Percentiles rank a stretch among this genome's conserved stretches.
Conservation (phyloP, 768 basidiomycete species). For the Mrakia frigida region DNA sequence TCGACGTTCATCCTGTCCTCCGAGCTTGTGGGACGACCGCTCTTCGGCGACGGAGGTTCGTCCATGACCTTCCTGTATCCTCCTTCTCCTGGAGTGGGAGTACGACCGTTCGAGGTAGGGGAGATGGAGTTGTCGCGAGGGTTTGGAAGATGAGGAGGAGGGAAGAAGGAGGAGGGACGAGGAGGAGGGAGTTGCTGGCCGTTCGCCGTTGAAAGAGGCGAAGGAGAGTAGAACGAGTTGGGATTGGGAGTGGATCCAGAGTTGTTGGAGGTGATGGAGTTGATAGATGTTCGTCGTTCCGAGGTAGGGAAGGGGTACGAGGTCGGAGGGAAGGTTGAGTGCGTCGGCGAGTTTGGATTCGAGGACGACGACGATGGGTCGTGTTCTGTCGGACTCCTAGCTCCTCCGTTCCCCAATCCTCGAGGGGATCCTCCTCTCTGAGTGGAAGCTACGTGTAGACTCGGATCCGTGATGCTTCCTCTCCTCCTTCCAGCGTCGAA, state of each 20-base stretch:
- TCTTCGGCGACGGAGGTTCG: not conserved
- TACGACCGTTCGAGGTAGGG: not conserved
- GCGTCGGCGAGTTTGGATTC: not conserved
- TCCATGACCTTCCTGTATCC: not conserved
- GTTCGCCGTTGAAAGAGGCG: not conserved
- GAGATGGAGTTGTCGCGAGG: not conserved
- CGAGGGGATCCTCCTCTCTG: not conserved
- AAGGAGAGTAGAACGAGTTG: slow-evolving; percentile 1
- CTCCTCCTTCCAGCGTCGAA: not conserved
- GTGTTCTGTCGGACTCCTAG: not conserved
- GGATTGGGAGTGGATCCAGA: not conserved
- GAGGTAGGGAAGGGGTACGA: slow-evolving; percentile 9
- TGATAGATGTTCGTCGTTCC: slow-evolving; percentile 13
- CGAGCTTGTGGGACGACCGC: not conserved
- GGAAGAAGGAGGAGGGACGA: not conserved
- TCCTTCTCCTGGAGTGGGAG: not conserved
- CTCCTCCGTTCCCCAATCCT: not conserved
- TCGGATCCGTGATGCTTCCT: not conserved
- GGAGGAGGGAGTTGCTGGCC: not conserved
- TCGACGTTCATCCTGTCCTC: slow-evolving; percentile 10
- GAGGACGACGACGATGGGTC: not conserved
- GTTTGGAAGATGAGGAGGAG: not conserved
- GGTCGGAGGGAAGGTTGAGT: not conserved
- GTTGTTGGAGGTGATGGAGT: slow-evolving; percentile 13
- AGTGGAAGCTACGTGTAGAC: not conserved